These are phyloP conservation scores for Pinus tabuliformis DNA, from an alignment of 75 land plant species.

Conservation along the genomic window DNA sequence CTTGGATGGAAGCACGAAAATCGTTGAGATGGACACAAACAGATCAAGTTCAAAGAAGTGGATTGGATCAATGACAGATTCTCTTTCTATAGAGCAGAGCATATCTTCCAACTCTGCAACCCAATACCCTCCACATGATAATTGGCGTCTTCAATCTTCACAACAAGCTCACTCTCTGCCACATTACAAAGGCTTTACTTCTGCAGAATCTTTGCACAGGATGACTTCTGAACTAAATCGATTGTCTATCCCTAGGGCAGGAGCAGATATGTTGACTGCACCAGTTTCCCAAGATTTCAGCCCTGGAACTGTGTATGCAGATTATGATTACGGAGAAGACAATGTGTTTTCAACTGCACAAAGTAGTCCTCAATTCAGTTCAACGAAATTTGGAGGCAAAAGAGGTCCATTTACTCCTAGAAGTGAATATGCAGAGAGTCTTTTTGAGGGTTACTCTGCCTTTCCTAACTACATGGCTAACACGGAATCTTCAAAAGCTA, in stretches of 20 bases:
- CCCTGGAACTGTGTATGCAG: slow-evolving; percentile 29
- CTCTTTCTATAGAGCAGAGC: slow-evolving; percentile 20
- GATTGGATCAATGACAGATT: slow-evolving; percentile 29
- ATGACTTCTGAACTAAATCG: slow-evolving; percentile 10
- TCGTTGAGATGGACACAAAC: slow-evolving; percentile 68
- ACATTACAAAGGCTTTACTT: background rate
- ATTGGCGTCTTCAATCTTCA: background rate
- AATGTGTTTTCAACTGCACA: slow-evolving; percentile 44
- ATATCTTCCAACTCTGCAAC: slow-evolving; percentile 28
- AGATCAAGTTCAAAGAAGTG: slow-evolving; percentile 35
- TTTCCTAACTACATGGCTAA: slow-evolving; percentile 65
- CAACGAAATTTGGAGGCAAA: slow-evolving; percentile 8
- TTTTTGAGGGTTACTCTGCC: slow-evolving; percentile 24
- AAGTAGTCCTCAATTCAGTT: slow-evolving; percentile 45
- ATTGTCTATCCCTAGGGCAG: slow-evolving; percentile 22
- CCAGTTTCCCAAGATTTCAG: slow-evolving; percentile 14
- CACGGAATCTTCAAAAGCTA: slow-evolving; percentile 63
- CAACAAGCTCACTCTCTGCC: slow-evolving; percentile 5
- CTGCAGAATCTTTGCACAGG: slow-evolving; percentile 4
- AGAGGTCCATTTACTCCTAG: slow-evolving; percentile 41
- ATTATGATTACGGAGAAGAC: slow-evolving; percentile 29
- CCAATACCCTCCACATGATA: slow-evolving; percentile 10
- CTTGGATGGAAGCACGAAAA: slow-evolving; percentile 55
- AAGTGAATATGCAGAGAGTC: slow-evolving; percentile 47
- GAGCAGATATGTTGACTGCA: slow-evolving; percentile 1